Conservation (phyloP, 2,329 filamentous ascomycete genomes). For the Aspergillus alliaceus region DNA sequence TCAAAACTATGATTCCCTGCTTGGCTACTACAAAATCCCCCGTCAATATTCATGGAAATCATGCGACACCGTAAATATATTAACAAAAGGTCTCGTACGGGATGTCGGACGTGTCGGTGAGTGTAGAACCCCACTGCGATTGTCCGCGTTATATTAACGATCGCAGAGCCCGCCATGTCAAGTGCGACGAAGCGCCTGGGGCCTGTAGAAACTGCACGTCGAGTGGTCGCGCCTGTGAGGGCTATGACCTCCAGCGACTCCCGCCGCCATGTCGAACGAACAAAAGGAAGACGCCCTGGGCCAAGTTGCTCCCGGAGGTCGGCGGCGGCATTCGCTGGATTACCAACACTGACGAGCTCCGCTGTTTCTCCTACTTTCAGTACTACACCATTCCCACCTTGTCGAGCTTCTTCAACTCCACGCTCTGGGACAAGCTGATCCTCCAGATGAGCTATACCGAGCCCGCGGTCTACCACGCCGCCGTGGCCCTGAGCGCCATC, state of each 20-base stretch:
- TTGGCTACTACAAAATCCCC: no score
- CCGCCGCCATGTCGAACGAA: not conserved
- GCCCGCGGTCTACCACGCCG: conserved; percentile 4
- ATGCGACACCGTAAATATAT: not conserved
- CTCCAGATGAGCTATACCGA: conserved; percentile 3
- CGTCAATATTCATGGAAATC: not conserved
- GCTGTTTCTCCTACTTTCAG: conserved; percentile 6
- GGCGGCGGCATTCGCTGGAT: not conserved
- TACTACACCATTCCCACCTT: conserved; percentile 1
- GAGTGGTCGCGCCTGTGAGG: not conserved
- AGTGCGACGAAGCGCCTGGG: not conserved
- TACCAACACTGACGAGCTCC: conserved; percentile 3
- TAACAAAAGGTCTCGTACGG: not conserved
- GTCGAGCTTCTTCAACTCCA: not conserved
- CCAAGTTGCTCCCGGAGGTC: not conserved
- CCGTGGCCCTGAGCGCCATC: conserved; percentile 5
- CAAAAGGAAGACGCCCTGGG: not conserved
- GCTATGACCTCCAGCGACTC: not conserved
- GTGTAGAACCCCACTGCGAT: not conserved
- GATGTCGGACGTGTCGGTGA: conserved; percentile 10
- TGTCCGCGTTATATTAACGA: not conserved
- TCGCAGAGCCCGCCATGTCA: not conserved
- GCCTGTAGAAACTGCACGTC: conserved; percentile 5
- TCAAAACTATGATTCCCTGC: not conserved
- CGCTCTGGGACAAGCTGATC: not conserved